Percentiles rank a stretch among this genome's conserved stretches.
These are phyloP conservation scores for Macrotyloma uniflorum DNA, from an alignment of 306 rosid genomes.

Conservation along the genomic window DNA sequence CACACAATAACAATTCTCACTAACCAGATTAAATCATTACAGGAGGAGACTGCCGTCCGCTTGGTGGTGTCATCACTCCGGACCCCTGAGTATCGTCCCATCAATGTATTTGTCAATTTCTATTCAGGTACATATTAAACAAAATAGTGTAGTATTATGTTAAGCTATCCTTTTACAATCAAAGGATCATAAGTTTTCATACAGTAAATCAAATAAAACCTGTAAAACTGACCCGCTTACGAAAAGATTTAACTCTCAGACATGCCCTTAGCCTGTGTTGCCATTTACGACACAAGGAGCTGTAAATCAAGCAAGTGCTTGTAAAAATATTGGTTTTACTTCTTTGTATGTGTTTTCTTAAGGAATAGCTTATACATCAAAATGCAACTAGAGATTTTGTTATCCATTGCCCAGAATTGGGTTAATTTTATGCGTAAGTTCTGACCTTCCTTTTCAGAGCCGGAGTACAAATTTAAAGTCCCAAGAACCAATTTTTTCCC, in stretches of 20 bases:
- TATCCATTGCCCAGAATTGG: background rate
- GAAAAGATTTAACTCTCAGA: background rate
- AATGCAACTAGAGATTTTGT: slow-evolving; percentile 28
- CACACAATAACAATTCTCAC: background rate
- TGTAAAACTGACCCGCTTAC: background rate
- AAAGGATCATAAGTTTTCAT: slow-evolving; percentile 5
- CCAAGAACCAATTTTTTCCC: slow-evolving; percentile 85
- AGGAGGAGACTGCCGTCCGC: slow-evolving; percentile 92
- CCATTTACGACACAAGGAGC: background rate
- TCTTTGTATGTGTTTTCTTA: slow-evolving; percentile 4
- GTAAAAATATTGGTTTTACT: slow-evolving; percentile 2
- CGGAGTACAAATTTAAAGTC: slow-evolving; percentile 72
- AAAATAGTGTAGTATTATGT: background rate
- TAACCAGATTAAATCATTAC: slow-evolving; percentile 36
- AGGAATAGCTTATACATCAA: slow-evolving; percentile 6
- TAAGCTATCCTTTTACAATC: slow-evolving; percentile 16
- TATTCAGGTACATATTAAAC: slow-evolving; percentile 68
- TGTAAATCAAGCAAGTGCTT: background rate
- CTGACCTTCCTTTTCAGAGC: slow-evolving; percentile 59
- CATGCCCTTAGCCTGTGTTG: background rate
- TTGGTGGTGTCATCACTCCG: slow-evolving; percentile 67
- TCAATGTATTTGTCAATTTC: slow-evolving; percentile 77
- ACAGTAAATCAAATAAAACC: background rate
- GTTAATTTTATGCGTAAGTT: slow-evolving; percentile 27
- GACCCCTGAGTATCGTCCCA: slow-evolving; percentile 82